Evolutionary conservation across 768 basidiomycete species (phyloP), one percentile per base, ranked within the genome.

Genomic region (Serendipita vermifera): DNA sequence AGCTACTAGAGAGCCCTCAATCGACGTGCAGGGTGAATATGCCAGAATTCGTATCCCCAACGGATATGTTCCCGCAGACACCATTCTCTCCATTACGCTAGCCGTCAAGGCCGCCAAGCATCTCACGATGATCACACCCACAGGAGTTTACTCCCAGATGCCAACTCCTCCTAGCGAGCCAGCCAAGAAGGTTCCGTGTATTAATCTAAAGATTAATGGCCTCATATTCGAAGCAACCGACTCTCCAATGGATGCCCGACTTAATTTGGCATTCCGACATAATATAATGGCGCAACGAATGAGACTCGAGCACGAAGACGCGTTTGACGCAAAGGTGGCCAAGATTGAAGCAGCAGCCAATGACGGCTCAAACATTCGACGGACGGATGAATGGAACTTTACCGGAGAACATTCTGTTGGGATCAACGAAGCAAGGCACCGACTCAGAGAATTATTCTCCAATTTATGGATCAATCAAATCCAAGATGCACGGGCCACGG

Each of bases 201-300:
- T 93, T 40, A 69, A 70, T 0, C 64, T 94, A 40, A 70, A 65
- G 7, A 67, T 92, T 51, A 72, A 75, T n/a, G 73, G 73, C 39
- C 63, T 94, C 32, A 80, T 79, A 46, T 63, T 88, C 6, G 91
- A 96, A 67, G 82, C 82, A 24, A 79, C 81, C 22, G 93, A 98
- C 66, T 87, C 91, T 62, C 78, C 82, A 1, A 80, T 96, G 57
- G 93, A 98, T 67, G 76, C 78, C 14, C 78, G 75, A 58, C 69
- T 96, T 17, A 85, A 80, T 33, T 72, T 85, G 6, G 85, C 89
- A 29, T 87, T 79, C 75, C 74, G 78, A 58, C 77, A 80, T 46
- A 91, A 89, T 0, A 69, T 77, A 33, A 77, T 80, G 35, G 91
- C 90, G 46, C 81, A 82, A 36, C 76, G 75, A 54, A 75, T 79